Base-by-base conservation (phyloP, 2,329 filamentous ascomycete genomes). In the Colletotrichum sublineola region DNA sequence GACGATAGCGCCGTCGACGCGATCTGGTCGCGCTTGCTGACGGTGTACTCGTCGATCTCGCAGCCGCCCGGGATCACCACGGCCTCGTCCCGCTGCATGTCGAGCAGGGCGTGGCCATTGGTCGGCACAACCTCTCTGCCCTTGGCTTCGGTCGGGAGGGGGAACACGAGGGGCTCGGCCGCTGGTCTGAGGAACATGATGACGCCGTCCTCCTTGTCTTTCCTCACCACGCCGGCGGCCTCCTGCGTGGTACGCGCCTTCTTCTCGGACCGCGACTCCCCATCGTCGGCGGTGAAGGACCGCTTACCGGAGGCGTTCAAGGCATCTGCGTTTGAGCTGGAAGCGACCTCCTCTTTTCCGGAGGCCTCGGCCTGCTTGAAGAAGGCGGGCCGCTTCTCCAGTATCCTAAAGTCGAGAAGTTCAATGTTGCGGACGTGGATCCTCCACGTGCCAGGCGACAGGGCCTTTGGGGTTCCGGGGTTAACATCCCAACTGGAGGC, bases 11-110 rank as follows among this genome's bases (percentile, higher is more conserved):
- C 82, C 1, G 87, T 88, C 1, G 85, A 85, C 5, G 88, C 88
- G 65, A 90, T 90, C n/a, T 86, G 84, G 20, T 89, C 85, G 48
- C 84, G 82, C 77, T 88, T 90, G 48, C 86, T 89, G 74, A 90
- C 80, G 64, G 84, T 83, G 73, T 90, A 90, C 67, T 85, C 79
- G 75, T 89, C 86, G 8, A 88, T 79, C 75, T 88, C 87, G 74
- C 82, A 84, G 18, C 85, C 84, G 48, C 85, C 85, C 1, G 86
- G 83, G 4, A 90, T 82, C 24, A 82, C 81, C 14, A 87, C 80
- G 0, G 86, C 87, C 60, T 89, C 84, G 42, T 86, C 85, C 67
- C 82, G 79, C 71, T 86, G 80, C 55, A 89, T 79, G 46, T 89
- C 86, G 20, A 90, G 77, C 1, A 90, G 81, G 9, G 87, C 82